Percentiles rank a stretch among this genome's conserved stretches.
phyloP scores from a whole-genome alignment of 192 early-diverging fungal genomes.

The Pilobolus umbonatus region DNA sequence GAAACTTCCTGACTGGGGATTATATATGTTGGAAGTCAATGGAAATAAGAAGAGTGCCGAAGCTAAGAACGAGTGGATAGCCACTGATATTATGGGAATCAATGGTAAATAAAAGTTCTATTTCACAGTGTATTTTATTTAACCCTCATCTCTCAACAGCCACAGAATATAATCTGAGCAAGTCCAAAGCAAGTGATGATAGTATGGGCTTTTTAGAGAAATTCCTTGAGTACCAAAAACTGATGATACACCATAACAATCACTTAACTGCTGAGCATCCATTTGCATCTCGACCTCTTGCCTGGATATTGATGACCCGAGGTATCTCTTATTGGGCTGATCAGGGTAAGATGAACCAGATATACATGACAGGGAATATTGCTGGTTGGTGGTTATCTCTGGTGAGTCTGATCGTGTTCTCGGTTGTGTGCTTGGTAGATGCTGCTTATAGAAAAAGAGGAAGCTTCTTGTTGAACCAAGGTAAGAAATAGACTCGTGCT shows the following conservation, averaged over 20 bases:
- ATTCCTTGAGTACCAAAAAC: constrained; percentile 80
- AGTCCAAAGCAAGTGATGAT: constrained; percentile 45
- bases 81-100: constrained; percentile 72
- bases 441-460: constrained; percentile 66
- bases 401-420: constrained; percentile 49
- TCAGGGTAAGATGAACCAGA: constrained; percentile 67
- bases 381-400: constrained; percentile 80
- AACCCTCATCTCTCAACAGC: constrained; percentile 24
- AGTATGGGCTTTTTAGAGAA: constrained; percentile 70
- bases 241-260: constrained; percentile 90
- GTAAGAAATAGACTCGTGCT: constrained; percentile 16
- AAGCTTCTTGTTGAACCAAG: constrained; percentile 47
- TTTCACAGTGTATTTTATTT: neutral
- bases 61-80: constrained; percentile 69
- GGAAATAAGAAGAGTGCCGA: constrained; percentile 85
- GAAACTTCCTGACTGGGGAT: constrained; percentile 85
- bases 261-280: constrained; percentile 88
- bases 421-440: constrained; percentile 55
- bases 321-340: constrained; percentile 94
- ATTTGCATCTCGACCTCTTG: constrained; percentile 74
- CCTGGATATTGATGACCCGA: constrained; percentile 84
- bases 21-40: constrained; percentile 84
- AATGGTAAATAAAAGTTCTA: constrained; percentile 44
- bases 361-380: constrained; percentile 90
- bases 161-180: constrained; percentile 37